Conservation (phyloP, 805 yeast genomes). For the Yarrowia keelungensis region DNA sequence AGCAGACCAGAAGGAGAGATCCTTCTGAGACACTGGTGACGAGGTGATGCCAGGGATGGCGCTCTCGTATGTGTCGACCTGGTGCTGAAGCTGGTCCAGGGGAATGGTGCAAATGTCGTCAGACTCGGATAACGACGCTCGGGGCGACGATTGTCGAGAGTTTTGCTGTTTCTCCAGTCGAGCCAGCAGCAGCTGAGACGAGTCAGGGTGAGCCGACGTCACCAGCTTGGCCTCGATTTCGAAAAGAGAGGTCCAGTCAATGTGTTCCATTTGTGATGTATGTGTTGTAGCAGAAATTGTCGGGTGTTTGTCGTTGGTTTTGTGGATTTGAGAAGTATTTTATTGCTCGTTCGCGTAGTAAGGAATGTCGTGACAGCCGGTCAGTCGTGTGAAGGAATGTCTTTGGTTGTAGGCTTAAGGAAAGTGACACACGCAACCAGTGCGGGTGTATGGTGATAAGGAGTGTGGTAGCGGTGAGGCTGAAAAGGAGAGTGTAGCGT, state of each 20-base stretch:
- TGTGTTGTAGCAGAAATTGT: not conserved
- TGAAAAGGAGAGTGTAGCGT: conserved; percentile 12
- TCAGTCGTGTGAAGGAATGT: conserved; percentile 7
- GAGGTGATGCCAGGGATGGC: conserved; percentile 28
- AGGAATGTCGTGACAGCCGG: conserved; percentile 22
- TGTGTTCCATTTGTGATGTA: conserved; percentile 28
- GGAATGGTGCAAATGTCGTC: conserved; percentile 31
- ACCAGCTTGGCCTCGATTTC: conserved; percentile 37
- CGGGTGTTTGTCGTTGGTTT: not conserved
- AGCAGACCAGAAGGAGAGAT: conserved; percentile 50
- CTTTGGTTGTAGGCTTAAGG: conserved; percentile 1
- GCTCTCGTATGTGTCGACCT: conserved; percentile 21
- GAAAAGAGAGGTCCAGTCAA: conserved; percentile 37
- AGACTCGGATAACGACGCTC: conserved; percentile 10
- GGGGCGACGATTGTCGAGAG: conserved; percentile 23
- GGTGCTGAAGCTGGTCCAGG: conserved; percentile 17
- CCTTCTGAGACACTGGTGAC: conserved; percentile 39
- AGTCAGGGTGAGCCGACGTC: conserved; percentile 20
- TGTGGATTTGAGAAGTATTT: not conserved
- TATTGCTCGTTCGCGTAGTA: not conserved
- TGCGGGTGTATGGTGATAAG: conserved; percentile 4
- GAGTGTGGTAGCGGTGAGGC: conserved; percentile 31
- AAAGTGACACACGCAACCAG: conserved; percentile 16
- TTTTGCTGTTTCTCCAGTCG: conserved; percentile 32
- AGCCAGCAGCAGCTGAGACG: conserved; percentile 25